Base-by-base conservation (phyloP, 2,329 filamentous ascomycete genomes). In the Cephalotrichum gorgonifer region DNA sequence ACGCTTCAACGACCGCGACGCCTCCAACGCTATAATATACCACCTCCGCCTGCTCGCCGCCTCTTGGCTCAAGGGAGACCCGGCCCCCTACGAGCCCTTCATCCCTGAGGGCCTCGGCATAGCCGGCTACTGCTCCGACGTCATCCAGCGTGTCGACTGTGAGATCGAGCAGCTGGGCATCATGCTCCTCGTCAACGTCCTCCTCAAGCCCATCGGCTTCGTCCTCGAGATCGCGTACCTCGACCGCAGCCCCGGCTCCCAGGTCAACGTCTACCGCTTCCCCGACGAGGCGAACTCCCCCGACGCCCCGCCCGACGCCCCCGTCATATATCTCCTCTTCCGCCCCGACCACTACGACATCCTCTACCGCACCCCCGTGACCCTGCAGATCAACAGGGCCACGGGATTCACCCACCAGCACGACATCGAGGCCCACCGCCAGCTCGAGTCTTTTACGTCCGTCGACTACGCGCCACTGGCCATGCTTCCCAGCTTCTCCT, bases 111-210 rank as follows among this genome's bases (percentile, higher is more conserved):
- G 66, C n/a, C 61, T 64, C 31, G 71, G 72, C 45, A 70, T 93
- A 31, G 75, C 80, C 14, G 72, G 80, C 23, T 91, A 93, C 64
- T 88, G 85, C 61, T 64, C 74, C 35, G 74, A 76, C 14, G 77
- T 76, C 52, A 81, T 97, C 54, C 85, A 95, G 62, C 79, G 85
- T 1, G 75, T 83, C 15, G 78, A 83, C 56, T 80, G 82, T 46
- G 91, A 97, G 68, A 95, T 97, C 54, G 93, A 98, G 57, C 83
- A 96, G 58, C 71, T 95, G n/a, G 87, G 88, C 41, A 75, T 97
- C 53, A 80, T 80, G 52, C 79, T 88, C 2, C 72, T 97, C 45
- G 79, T 85, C 53, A 83, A 91, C 54, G 78, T 88, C 25, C 74
- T 97, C 3, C 78, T 97, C 54, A 84, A 87, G 60, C 86, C 85